Percentiles rank a stretch among this genome's conserved stretches.
Evolutionary conservation across 1,284 basidiomycete species (phyloP).

Genomic region (Peniophora sp.): DNA sequence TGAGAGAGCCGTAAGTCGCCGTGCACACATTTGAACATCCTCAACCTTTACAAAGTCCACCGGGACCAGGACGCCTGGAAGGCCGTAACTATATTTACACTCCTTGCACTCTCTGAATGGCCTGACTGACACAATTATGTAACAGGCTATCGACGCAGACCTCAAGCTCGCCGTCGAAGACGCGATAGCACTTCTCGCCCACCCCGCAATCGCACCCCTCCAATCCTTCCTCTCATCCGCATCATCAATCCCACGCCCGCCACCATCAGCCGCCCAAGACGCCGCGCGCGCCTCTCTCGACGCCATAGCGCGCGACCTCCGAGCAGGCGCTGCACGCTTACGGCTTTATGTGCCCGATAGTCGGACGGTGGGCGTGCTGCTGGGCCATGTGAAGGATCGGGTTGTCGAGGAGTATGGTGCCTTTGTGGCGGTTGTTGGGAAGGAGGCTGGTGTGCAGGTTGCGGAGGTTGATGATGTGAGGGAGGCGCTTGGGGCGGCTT

Average conservation of each 20-base stretch:
- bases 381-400: slow-evolving; percentile 70
- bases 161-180: slow-evolving; percentile 78
- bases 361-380: slow-evolving; percentile 67
- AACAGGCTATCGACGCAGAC: slow-evolving; percentile 75
- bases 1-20: no score
- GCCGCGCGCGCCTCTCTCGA: slow-evolving; percentile 32
- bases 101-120: no score
- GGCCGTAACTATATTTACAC: no score
- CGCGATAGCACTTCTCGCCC: slow-evolving; percentile 61
- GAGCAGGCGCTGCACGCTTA: slow-evolving; percentile 43
- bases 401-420: slow-evolving; percentile 40
- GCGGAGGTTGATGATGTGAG: background rate
- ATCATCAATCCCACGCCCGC: slow-evolving; percentile 5
- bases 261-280: slow-evolving; percentile 20
- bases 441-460: background rate
- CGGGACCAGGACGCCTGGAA: no score
- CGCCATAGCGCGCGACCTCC: slow-evolving; percentile 38
- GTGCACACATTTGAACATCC: no score
- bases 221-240: slow-evolving; percentile 14
- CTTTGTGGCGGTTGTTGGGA: background rate
- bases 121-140: slow-evolving; percentile 7
- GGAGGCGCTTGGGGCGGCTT: no score
- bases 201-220: slow-evolving; percentile 17
- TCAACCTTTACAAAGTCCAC: no score
- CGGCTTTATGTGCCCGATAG: slow-evolving; percentile 74